These are phyloP conservation scores for Candida succiphila DNA, from an alignment of 805 yeast species.

Conservation along the genomic window DNA sequence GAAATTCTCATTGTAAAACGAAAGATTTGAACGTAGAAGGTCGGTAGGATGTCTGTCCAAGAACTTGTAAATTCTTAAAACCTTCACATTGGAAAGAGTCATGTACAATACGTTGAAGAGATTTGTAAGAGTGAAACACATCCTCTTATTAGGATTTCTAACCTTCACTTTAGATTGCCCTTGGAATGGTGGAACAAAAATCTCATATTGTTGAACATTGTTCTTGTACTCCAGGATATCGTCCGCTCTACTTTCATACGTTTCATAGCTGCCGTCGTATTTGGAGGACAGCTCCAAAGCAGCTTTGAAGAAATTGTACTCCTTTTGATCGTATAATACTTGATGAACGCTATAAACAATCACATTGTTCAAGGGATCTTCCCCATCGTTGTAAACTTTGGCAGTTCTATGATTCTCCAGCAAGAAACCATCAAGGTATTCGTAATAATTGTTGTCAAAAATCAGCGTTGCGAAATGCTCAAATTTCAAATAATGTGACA, in stretches of 20 bases:
- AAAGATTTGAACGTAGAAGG: slow-evolving; percentile 43
- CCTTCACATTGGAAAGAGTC: slow-evolving; percentile 47
- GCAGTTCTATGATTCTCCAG: slow-evolving; percentile 19
- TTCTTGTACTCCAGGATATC: background rate
- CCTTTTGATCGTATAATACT: slow-evolving; percentile 13
- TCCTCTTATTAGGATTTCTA: slow-evolving; percentile 24
- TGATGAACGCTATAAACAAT: slow-evolving; percentile 23
- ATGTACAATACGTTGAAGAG: slow-evolving; percentile 46
- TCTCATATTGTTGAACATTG: slow-evolving; percentile 2
- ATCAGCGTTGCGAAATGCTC: slow-evolving; percentile 65
- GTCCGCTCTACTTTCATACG: background rate
- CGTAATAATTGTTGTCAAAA: slow-evolving; percentile 59
- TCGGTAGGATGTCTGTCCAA: slow-evolving; percentile 58
- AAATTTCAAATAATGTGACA: slow-evolving; percentile 67
- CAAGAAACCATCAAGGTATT: slow-evolving; percentile 24
- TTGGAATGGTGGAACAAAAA: slow-evolving; percentile 18
- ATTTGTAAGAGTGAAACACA: slow-evolving; percentile 38
- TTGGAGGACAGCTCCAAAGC: slow-evolving; percentile 9
- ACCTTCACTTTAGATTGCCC: slow-evolving; percentile 15
- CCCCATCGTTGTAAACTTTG: slow-evolving; percentile 16
- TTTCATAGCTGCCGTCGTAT: slow-evolving; percentile 9
- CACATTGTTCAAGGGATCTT: slow-evolving; percentile 16
- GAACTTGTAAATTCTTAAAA: slow-evolving; percentile 62
- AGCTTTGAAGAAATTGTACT: slow-evolving; percentile 16
- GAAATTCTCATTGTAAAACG: slow-evolving; percentile 51